Evolutionary conservation across 108 stramenopile species (phyloP).

Genomic region (Cyclotella baltica): DNA sequence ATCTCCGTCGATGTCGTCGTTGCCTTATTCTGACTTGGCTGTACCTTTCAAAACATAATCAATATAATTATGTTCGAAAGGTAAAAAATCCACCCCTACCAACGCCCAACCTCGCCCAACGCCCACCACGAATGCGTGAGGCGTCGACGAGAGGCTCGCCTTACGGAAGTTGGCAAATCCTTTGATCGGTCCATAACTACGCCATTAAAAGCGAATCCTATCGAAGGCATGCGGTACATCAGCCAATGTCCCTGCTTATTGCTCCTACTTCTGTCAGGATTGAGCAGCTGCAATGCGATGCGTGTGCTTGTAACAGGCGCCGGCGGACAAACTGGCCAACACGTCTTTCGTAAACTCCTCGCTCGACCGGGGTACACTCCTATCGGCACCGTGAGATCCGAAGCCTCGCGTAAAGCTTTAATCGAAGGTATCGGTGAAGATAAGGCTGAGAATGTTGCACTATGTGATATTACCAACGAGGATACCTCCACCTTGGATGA

Average conservation of each 20-base stretch:
- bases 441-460: conserved; percentile 44
- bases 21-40: too few relatives aligned
- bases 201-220: too few relatives aligned
- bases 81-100: too few relatives aligned
- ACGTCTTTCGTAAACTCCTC: conserved; percentile 66
- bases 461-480: conserved; percentile 65
- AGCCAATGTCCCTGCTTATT: not conserved
- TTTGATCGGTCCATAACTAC: too few relatives aligned
- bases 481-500: conserved; percentile 47
- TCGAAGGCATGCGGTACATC: too few relatives aligned
- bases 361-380: conserved; percentile 34
- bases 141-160: too few relatives aligned
- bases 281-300: not conserved
- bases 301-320: conserved; percentile 77
- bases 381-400: conserved; percentile 59
- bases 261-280: conserved; percentile 1
- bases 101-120: too few relatives aligned
- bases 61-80: too few relatives aligned
- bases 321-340: conserved; percentile 77
- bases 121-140: too few relatives aligned
- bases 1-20: too few relatives aligned
- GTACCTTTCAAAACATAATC: too few relatives aligned
- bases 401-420: conserved; percentile 54
- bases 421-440: conserved; percentile 40
- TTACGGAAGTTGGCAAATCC: too few relatives aligned